These are phyloP conservation scores for Ophiostoma fasciatum DNA, from an alignment of 2,329 filamentous ascomycete genomes.

Conservation along the genomic window DNA sequence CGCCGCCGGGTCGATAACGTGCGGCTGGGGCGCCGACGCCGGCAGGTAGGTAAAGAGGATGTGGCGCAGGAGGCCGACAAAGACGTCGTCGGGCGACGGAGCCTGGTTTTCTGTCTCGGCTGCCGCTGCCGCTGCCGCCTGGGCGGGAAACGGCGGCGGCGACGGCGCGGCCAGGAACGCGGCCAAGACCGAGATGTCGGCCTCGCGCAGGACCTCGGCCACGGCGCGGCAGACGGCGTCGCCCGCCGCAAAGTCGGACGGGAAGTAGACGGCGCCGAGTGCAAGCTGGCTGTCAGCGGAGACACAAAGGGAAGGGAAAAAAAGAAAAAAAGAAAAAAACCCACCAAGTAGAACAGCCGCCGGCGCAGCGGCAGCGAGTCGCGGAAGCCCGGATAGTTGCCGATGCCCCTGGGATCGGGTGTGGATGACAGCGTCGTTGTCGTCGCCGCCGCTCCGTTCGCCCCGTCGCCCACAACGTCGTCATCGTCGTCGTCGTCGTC, in stretches of 20 bases:
- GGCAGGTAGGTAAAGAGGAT: slow-evolving; percentile 31
- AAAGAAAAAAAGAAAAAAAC: slow-evolving; percentile 9
- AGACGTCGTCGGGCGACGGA: slow-evolving; percentile 16
- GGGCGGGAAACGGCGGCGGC: background rate
- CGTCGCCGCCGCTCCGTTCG: no score
- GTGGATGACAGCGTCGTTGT: no score
- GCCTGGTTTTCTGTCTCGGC: no score
- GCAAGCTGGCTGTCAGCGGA: slow-evolving; percentile 22
- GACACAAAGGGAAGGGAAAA: background rate
- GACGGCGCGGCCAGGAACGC: slow-evolving; percentile 27
- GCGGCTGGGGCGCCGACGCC: slow-evolving; percentile 26
- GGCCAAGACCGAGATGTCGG: slow-evolving; percentile 42
- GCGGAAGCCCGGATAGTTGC: slow-evolving; percentile 3
- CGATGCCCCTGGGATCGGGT: no score
- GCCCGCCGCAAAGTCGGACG: slow-evolving; percentile 23
- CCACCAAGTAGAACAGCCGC: slow-evolving; percentile 43
- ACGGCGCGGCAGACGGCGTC: slow-evolving; percentile 45
- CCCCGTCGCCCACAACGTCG: no score
- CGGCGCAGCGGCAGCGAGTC: slow-evolving; percentile 48
- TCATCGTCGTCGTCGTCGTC: slow-evolving; percentile 38
- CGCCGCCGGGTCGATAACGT: slow-evolving; percentile 21
- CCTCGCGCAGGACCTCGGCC: slow-evolving; percentile 37
- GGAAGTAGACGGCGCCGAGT: slow-evolving; percentile 31
- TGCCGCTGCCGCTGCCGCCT: no score
- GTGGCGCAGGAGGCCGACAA: slow-evolving; percentile 30